Evolutionary conservation across 305 asterid species (phyloP).

Genomic region (Striga hermonthica): DNA sequence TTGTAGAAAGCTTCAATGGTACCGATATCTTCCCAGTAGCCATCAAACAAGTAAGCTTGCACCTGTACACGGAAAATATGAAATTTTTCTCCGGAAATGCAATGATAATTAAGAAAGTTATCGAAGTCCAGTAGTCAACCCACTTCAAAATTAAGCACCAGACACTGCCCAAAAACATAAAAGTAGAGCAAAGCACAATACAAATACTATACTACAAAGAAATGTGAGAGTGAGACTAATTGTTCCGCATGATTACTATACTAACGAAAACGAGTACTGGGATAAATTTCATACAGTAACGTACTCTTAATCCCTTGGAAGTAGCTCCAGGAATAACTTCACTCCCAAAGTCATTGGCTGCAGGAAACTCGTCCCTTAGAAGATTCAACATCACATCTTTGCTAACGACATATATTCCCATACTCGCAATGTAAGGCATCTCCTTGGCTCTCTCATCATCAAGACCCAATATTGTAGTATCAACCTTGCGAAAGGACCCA

Average conservation of each 20-base stretch:
- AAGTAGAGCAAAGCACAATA: not conserved
- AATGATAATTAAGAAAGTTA: constrained; percentile 16
- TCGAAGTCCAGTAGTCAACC: constrained; percentile 19
- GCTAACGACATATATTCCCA: constrained; percentile 95
- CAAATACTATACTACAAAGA: constrained; percentile 2
- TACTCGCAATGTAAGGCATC: constrained; percentile 91
- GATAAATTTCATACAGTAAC: constrained; percentile 28
- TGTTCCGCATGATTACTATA: not conserved
- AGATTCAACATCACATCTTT: constrained; percentile 78
- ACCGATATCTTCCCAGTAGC: constrained; percentile 99
- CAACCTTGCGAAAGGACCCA: constrained; percentile 50
- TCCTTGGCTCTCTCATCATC: constrained; percentile 86
- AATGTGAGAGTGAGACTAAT: not conserved
- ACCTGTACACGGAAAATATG: constrained; percentile 43
- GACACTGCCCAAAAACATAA: constrained; percentile 20
- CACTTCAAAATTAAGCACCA: constrained; percentile 6
- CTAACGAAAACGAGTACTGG: constrained; percentile 1
- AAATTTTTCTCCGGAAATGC: constrained; percentile 27
- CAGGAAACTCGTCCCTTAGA: constrained; percentile 70
- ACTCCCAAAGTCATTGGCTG: constrained; percentile 95
- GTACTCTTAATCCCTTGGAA: constrained; percentile 69
- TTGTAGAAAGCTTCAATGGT: constrained; percentile 97
- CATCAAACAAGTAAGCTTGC: constrained; percentile 91
- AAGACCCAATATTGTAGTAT: constrained; percentile 87
- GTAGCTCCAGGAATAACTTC: constrained; percentile 97